Base-by-base conservation (phyloP, 2,329 filamentous ascomycete species). In the Botrytis cinerea region DNA sequence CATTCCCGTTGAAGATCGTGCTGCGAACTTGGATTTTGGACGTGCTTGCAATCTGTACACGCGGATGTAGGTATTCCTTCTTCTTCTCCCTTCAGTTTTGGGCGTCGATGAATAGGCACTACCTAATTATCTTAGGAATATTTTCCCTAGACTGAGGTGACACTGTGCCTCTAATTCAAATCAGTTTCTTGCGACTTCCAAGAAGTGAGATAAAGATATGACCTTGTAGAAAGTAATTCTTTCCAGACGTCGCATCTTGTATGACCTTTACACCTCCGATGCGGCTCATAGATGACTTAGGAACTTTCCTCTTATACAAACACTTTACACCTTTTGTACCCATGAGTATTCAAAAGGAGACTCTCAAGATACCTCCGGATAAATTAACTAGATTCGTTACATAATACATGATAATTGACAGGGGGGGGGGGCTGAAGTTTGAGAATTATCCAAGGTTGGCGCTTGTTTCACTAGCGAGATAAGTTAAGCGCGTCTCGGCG, bases 401-500 rank as follows among this genome's bases (percentile, higher is more conserved):
- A 54, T 16, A 14, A 54, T n/a, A n/a, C 48, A n/a, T 54, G 0
- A 4, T 7, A 20, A 9, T 38, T 40, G 64, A 43, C 25, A 28
- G 20, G n/a, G 25, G 28, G 32, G 10, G 40, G 32, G 6, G 40
- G 25, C 32, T 68, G 25, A 43, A 57, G 48, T 25, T 61, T 45
- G 5, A n/a, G 32, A 45, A 8, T 18, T n/a, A 9, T 10, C 22
- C 4, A 32, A 45, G 69, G 7, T 54, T 54, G 16, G 38, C 57
- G 69, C 57, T 28, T 71, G 22, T 40, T 51, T 40, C 9, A 57
- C 40, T 35, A 54, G 45, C 46, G 28, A 64, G 43, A 71, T 51
- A 66, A 20, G 18, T 40, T 67, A 72, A 59, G 60, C 70, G 70
- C 70, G 46, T 46, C 14, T 48, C 18, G 22, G 57, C 46, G 35